Evolutionary conservation across 2,329 filamentous ascomycete genomes (phyloP).

Genomic region (Pseudogymnoascus sp.): DNA sequence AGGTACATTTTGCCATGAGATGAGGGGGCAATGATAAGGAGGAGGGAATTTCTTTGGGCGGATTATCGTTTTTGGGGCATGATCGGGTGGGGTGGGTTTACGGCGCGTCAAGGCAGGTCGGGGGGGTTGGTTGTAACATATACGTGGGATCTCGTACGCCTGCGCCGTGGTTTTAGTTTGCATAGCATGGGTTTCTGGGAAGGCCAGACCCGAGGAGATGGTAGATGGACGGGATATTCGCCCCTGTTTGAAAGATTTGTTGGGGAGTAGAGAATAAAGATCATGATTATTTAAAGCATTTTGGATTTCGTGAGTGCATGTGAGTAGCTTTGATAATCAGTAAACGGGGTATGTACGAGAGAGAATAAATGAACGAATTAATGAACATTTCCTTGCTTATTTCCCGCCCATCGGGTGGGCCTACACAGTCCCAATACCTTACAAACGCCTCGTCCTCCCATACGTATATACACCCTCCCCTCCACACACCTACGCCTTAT

Average conservation of each 20-base stretch:
- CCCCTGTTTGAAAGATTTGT: neutral
- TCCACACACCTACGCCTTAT: constrained; percentile 61
- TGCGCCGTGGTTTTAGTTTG: neutral
- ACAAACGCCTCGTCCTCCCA: neutral
- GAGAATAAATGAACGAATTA: neutral
- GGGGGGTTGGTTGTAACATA: neutral
- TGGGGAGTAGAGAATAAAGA: neutral
- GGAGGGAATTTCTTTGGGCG: neutral
- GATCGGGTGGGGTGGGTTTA: neutral
- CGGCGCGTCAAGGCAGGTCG: neutral
- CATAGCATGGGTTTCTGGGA: constrained; percentile 3
- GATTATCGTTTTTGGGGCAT: neutral
- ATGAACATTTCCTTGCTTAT: neutral
- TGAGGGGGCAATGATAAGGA: neutral
- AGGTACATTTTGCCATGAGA: neutral
- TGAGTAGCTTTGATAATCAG: neutral
- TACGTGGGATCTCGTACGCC: constrained; percentile 1
- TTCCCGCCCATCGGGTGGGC: neutral
- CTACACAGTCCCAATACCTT: neutral
- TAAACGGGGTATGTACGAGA: neutral
- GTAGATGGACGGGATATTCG: neutral
- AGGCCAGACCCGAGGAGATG: neutral
- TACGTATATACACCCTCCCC: neutral
- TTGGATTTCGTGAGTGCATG: neutral
- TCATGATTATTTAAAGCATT: neutral